These are phyloP conservation scores for Russula earlei DNA, from an alignment of 768 basidiomycete genomes.

Conservation along the genomic window DNA sequence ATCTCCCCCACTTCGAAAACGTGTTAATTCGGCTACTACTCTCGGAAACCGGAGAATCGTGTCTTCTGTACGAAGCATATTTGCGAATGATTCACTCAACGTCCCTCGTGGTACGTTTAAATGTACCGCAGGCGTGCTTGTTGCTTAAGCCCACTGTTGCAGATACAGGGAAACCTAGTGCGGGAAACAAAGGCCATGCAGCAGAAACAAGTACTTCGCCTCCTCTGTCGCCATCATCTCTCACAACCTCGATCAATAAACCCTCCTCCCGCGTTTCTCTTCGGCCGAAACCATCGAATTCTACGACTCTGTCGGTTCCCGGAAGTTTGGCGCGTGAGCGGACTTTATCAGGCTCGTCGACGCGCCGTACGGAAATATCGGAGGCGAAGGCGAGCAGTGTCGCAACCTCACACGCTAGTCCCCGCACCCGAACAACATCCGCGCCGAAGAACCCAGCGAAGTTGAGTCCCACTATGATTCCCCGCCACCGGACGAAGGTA, in stretches of 20 bases:
- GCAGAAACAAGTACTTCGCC: conserved; percentile 4
- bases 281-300: conserved; percentile 6
- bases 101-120: not conserved
- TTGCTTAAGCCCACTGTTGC: not conserved
- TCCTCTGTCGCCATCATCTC: not conserved
- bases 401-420: not conserved
- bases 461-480: not conserved
- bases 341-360: conserved; percentile 13
- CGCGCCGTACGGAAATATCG: conserved; percentile 5
- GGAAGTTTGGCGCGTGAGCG: conserved; percentile 6
- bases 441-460: conserved; percentile 7
- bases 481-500: conserved; percentile 11
- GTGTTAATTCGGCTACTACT: conserved; percentile 18
- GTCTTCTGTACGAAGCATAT: conserved; percentile 15
- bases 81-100: conserved; percentile 1
- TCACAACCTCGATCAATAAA: conserved; percentile 2
- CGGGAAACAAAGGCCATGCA: not conserved
- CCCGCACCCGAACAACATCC: conserved; percentile 17
- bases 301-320: conserved; percentile 9
- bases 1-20: conserved; percentile 7
- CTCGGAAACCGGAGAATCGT: conserved; percentile 13
- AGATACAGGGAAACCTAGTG: not conserved
- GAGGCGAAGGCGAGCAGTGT: not conserved
- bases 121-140: not conserved
- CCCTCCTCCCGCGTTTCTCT: conserved; percentile 1